Conservation (phyloP, 306 rosid species). For the Cyamopsis tetragonoloba region DNA sequence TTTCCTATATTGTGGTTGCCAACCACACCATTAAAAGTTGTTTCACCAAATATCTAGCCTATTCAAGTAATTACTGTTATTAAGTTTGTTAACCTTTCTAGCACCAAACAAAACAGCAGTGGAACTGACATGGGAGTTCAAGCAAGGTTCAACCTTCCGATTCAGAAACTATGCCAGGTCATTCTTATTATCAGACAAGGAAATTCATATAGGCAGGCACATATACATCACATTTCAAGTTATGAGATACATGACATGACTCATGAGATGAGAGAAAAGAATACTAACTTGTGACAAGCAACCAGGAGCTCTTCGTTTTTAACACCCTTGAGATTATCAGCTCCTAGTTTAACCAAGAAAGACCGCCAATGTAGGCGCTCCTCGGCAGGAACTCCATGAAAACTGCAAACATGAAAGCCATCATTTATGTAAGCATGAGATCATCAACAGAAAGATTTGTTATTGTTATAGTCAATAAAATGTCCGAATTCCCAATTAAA, state of each 20-base stretch:
- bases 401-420: constrained; percentile 41
- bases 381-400: constrained; percentile 95
- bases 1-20: background rate
- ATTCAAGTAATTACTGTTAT: background rate
- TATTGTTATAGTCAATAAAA: background rate
- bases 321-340: constrained; percentile 88
- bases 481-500: background rate
- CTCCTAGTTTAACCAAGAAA: constrained; percentile 86
- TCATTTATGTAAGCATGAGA: background rate
- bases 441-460: background rate
- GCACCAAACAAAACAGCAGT: background rate
- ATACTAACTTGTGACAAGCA: constrained; percentile 88
- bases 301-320: constrained; percentile 94
- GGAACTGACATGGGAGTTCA: background rate
- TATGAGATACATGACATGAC: background rate
- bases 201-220: background rate
- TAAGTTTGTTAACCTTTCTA: constrained; percentile 3
- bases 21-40: background rate
- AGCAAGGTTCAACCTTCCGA: background rate
- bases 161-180: background rate
- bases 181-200: background rate
- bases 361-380: constrained; percentile 96
- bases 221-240: background rate
- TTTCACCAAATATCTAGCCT: background rate
- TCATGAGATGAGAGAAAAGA: background rate